Evolutionary conservation across 352 stramenopile genomes (phyloP).

Genomic region (Phytophthora sansomeana): DNA sequence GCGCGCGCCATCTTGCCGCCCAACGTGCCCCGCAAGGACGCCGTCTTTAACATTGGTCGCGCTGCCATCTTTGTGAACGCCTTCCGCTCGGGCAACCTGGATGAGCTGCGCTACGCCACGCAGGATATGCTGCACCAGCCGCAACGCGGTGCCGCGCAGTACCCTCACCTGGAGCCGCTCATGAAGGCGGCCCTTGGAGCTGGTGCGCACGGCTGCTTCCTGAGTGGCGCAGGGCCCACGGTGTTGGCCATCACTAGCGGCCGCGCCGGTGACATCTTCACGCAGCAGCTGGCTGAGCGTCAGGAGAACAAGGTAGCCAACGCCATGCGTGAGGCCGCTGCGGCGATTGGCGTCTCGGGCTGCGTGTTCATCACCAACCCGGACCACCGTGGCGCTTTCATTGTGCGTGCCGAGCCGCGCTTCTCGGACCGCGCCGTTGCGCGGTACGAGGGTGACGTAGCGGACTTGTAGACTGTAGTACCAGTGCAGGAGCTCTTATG

Average conservation of each 20-base stretch:
- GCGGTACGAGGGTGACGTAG: slow-evolving; percentile 86
- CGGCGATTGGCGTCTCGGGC: slow-evolving; percentile 92
- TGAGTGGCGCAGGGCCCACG: slow-evolving; percentile 97
- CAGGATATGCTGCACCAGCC: slow-evolving; percentile 97
- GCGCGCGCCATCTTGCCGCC: slow-evolving; percentile 93
- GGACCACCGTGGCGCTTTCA: slow-evolving; percentile 95
- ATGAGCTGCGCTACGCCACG: slow-evolving; percentile 96
- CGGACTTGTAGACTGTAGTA: slow-evolving; percentile 62
- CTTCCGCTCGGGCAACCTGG: slow-evolving; percentile 95
- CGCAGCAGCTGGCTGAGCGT: slow-evolving; percentile 92
- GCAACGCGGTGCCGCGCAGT: slow-evolving; percentile 95
- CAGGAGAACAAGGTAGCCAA: slow-evolving; percentile 94
- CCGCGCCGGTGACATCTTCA: slow-evolving; percentile 98
- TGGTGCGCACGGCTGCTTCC: slow-evolving; percentile 95
- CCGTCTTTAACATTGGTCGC: slow-evolving; percentile 97
- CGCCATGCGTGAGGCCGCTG: slow-evolving; percentile 95
- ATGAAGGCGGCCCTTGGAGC: slow-evolving; percentile 96
- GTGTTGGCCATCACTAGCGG: slow-evolving; percentile 98
- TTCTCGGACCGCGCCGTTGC: slow-evolving; percentile 90
- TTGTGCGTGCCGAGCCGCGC: slow-evolving; percentile 93
- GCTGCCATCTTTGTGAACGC: slow-evolving; percentile 98
- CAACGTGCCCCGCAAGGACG: slow-evolving; percentile 92
- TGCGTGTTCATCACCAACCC: slow-evolving; percentile 98
- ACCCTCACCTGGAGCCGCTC: slow-evolving; percentile 97
- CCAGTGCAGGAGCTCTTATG: slow-evolving; percentile 9